Evolutionary conservation across 768 basidiomycete genomes (phyloP), one percentile per base, ranked within the genome.

Genomic region (Auriscalpium vulgare): DNA sequence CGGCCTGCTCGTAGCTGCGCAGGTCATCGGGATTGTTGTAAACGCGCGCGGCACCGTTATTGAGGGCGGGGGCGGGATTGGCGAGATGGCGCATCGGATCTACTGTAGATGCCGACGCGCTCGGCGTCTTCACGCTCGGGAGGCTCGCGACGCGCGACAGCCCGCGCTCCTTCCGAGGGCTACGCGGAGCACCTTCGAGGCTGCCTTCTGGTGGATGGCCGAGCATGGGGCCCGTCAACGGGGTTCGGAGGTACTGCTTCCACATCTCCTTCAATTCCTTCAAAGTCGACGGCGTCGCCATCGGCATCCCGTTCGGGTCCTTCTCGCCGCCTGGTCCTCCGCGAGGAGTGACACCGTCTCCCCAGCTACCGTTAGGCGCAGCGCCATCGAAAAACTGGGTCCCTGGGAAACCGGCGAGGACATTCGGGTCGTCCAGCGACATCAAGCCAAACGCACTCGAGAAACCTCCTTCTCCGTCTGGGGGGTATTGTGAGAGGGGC

Each of bases 181-280:
- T 65, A 34, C 67, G 63, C 1, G 62, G 62, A 4, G 59, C 63
- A 13, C 56, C 51, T 16, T 4, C 34, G 23, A 45, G 50, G 44
- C n/a, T 51, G 47, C 37, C 37, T 51, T 34, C 50, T 53, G 29
- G 45, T 53, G 51, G 49, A 53, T 59, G 56, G 5, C 23, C 50
- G 21, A 52, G 34, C 1, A 51, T 54, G 2, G 74, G 68, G 1
- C 72, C 75, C 16, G 71, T 69, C 47, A 84, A 66, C 23, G 88
- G 88, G 19, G 86, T 88, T 40, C 81, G 78, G 72, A 90, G 76
- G 62, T 84, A 90, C 60, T 81, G 74, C 68, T 77, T 88, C 88
- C 88, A 90, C 59, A 87, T 82, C 53, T 88, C 84, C 49, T 77
- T 73, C 65, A 88, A 64, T 60, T 88, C 84, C 51, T 75, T 71